Base-by-base conservation (phyloP, 2,329 filamentous ascomycete species). In the Apiospora phragmitis region DNA sequence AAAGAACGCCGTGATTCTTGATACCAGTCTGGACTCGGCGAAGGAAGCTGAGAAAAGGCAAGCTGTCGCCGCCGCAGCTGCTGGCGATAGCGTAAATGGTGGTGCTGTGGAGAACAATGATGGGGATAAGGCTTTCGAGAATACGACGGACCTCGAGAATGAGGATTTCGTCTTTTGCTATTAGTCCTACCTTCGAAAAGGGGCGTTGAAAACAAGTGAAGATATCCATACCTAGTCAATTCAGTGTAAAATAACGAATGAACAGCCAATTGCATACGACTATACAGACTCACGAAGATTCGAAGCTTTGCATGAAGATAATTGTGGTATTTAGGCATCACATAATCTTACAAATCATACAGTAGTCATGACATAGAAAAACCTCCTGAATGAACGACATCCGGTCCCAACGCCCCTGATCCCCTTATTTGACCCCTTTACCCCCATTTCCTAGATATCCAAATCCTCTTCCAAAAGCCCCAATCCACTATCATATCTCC, bases 81-180 rank as follows among this genome's bases (percentile, higher is more conserved):
- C 69, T 26, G 77, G 75, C 26, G 77, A 76, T 16, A 70, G 76
- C 26, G 72, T 75, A 41, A 72, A 73, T 9, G 26, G 26, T 24
- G 7, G 4, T 14, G 72, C 74, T 11, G 70, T 72, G 45, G 77
- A 78, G 69, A 75, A 70, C 29, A 75, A 74, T 4, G 76, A 78
- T 14, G 82, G 85, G 0, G 84, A 87, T 35, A 84, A 86, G 73
- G 84, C 86, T 1, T 88, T 89, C 75, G 85, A 87, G 67, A 90
- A 92, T 76, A 79, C 87, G 24, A 91, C 88, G 21, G 89, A 91
- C 76, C 78, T 88, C 74, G 81, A 87, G 79, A 91, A 91, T 72
- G 89, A 91, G 75, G 89, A 91, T 72, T 91, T 91, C 75, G 83
- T 91, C 8, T 91, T 88, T 78, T 84, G 91, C 3, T 89, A 83